A percentile compares a stretch with the other conserved stretches of the same genome.
Conservation (phyloP, 108 stramenopile species). For the Cyclotella distinguenda region DNA sequence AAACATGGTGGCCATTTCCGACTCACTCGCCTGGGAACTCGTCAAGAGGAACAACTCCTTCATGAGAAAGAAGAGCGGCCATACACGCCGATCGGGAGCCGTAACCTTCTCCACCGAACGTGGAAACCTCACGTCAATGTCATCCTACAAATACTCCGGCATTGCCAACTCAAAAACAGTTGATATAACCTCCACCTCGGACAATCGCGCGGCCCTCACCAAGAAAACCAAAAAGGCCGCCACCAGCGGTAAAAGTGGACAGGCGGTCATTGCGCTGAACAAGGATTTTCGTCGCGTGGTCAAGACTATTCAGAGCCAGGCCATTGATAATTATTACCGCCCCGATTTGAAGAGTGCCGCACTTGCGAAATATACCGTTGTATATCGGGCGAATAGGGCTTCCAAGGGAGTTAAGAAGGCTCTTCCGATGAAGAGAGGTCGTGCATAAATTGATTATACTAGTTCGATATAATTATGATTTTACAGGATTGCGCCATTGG, state of each 20-base stretch:
- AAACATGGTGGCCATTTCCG: slow-evolving; percentile 82
- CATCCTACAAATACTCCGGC: slow-evolving; percentile 92
- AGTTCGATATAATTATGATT: neutral
- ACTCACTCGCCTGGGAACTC: slow-evolving; percentile 90
- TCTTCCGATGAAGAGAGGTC: slow-evolving; percentile 86
- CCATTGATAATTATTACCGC: slow-evolving; percentile 86
- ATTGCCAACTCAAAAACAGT: slow-evolving; percentile 89
- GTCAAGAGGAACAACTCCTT: slow-evolving; percentile 87
- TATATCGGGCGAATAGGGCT: slow-evolving; percentile 85
- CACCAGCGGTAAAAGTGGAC: slow-evolving; percentile 58
- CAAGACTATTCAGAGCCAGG: slow-evolving; percentile 70
- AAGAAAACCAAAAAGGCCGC: slow-evolving; percentile 85
- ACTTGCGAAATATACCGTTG: slow-evolving; percentile 86
- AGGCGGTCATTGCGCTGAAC: slow-evolving; percentile 78
- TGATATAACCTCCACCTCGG: slow-evolving; percentile 65
- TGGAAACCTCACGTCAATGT: slow-evolving; percentile 86
- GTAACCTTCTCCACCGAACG: slow-evolving; percentile 84
- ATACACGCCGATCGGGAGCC: slow-evolving; percentile 82
- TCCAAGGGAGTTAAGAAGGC: slow-evolving; percentile 86
- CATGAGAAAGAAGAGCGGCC: slow-evolving; percentile 90
- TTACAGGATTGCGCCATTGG: too few species aligned
- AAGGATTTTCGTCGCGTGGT: slow-evolving; percentile 86
- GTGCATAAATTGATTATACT: slow-evolving; percentile 41
- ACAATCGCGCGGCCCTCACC: slow-evolving; percentile 73
- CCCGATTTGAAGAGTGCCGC: slow-evolving; percentile 80